A percentile compares a stretch with the other conserved stretches of the same genome.
Conservation (phyloP, 495 filamentous ascomycete species). For the Penicillium pancosmium region DNA sequence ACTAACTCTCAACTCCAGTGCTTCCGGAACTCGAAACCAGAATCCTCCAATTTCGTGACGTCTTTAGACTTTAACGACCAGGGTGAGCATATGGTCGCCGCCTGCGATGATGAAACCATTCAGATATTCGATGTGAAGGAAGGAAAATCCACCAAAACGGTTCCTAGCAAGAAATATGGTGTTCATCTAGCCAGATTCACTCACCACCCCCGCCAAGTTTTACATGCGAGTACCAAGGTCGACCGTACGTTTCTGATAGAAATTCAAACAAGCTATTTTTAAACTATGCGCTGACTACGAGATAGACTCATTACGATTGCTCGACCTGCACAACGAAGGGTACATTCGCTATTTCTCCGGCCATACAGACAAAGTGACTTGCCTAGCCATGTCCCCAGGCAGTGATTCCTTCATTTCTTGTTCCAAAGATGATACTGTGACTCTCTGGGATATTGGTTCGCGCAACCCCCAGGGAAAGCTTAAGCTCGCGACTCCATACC, state of each 20-base stretch:
- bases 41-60: constrained; percentile 48
- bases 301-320: constrained; percentile 79
- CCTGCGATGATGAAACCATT: constrained; percentile 88
- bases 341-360: constrained; percentile 95
- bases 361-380: constrained; percentile 81
- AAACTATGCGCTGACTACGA: background rate
- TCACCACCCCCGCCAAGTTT: constrained; percentile 81
- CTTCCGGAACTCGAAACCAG: constrained; percentile 44
- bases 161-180: constrained; percentile 91
- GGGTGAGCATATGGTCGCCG: constrained; percentile 84
- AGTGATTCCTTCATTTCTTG: constrained; percentile 90
- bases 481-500: constrained; percentile 72
- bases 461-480: constrained; percentile 76
- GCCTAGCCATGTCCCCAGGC: constrained; percentile 62
- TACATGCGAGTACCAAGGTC: constrained; percentile 93
- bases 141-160: constrained; percentile 79
- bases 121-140: constrained; percentile 92
- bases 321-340: constrained; percentile 91
- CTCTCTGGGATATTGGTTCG: constrained; percentile 80
- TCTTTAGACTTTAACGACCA: constrained; percentile 96
- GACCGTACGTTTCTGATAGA: constrained; percentile 53
- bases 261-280: background rate
- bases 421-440: constrained; percentile 82
- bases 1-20: constrained; percentile 24
- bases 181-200: constrained; percentile 93